Evolutionary conservation across 352 stramenopile genomes (phyloP).

Genomic region (Pythium vanterpoolii): DNA sequence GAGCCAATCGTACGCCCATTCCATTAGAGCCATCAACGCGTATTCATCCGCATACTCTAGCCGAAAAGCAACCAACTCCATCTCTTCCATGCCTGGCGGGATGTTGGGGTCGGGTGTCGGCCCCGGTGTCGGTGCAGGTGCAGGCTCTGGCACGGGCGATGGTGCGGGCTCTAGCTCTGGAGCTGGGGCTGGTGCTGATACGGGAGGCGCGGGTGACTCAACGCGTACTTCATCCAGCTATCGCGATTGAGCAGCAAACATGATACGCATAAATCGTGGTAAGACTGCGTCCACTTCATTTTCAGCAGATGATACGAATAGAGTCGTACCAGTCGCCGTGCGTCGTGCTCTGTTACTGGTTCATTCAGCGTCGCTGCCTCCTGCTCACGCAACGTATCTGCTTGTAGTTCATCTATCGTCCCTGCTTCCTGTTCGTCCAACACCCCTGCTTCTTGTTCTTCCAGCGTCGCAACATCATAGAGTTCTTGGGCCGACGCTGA

Average conservation of each 20-base stretch:
- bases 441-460: neutral
- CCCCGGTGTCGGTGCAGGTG: neutral
- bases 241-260: neutral
- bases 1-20: constrained; percentile 62
- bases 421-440: too few species aligned
- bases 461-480: neutral
- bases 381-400: too few species aligned
- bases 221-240: neutral
- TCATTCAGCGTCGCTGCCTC: neutral
- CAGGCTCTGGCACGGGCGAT: neutral
- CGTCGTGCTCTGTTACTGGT: neutral
- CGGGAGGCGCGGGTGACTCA: neutral
- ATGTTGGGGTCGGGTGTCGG: constrained; percentile 7
- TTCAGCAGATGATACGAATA: neutral
- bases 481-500: neutral
- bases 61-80: constrained; percentile 59
- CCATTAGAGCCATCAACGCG: constrained; percentile 48
- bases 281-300: neutral
- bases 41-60: constrained; percentile 47
- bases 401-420: too few species aligned
- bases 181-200: neutral
- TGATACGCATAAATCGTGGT: neutral
- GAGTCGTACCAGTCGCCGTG: neutral
- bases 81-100: constrained; percentile 31
- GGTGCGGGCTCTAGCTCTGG: neutral